These are phyloP conservation scores for Diatrype stigma DNA, from an alignment of 2,329 filamentous ascomycete genomes.

Conservation along the genomic window DNA sequence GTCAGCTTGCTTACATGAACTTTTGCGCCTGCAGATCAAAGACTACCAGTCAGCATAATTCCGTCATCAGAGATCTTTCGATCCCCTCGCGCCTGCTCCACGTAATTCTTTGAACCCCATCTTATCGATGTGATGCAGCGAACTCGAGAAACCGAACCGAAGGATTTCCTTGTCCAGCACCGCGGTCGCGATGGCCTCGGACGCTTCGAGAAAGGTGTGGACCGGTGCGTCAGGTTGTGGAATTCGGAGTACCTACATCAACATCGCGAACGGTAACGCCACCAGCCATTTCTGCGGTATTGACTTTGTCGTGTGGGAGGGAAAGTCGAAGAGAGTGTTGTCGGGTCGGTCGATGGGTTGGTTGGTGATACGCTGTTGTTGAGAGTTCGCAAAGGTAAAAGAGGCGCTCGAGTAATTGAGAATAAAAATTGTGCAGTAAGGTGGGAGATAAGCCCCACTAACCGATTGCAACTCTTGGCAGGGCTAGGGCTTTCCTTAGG, in stretches of 20 bases:
- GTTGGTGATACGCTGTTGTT: neutral
- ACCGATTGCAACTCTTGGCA: neutral
- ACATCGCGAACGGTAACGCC: slow-evolving; percentile 82
- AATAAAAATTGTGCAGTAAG: neutral
- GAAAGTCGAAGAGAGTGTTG: neutral
- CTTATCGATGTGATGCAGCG: slow-evolving; percentile 23
- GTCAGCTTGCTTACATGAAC: slow-evolving; percentile 56
- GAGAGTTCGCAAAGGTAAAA: neutral
- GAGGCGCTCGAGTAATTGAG: neutral
- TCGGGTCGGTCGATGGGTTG: neutral
- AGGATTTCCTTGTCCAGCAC: slow-evolving; percentile 2
- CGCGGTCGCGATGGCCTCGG: neutral
- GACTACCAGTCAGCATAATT: slow-evolving; percentile 63
- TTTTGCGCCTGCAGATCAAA: slow-evolving; percentile 66
- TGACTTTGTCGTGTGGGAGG: slow-evolving; percentile 15
- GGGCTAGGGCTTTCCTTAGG: neutral
- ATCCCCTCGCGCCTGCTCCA: slow-evolving; percentile 69
- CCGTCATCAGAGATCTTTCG: slow-evolving; percentile 70
- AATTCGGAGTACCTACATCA: slow-evolving; percentile 59
- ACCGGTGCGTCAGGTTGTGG: slow-evolving; percentile 12
- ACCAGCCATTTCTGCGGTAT: slow-evolving; percentile 70
- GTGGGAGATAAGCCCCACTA: neutral
- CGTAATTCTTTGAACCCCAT: slow-evolving; percentile 1
- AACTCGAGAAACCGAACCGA: slow-evolving; percentile 8
- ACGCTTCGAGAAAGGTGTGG: neutral